Evolutionary conservation across 2,329 filamentous ascomycete species (phyloP), one percentile per base, ranked within the genome.

Genomic region (Mariannaea sp.): DNA sequence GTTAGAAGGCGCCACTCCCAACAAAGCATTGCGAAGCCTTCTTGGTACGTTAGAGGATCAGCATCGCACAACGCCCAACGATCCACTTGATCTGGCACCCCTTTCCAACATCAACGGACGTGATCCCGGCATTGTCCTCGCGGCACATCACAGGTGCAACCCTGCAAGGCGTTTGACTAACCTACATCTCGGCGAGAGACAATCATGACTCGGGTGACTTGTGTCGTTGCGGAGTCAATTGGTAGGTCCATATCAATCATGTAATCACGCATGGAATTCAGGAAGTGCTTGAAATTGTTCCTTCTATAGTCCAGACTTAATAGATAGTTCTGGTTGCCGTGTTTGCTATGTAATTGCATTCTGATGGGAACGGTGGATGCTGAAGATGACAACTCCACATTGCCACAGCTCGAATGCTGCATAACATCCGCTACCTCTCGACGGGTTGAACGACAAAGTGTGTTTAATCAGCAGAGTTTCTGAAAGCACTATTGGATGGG

Each of bases 31-130:
- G n/a, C n/a, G 48, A 26, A 41, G 35, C 32, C 29, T 44, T 17
- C 39, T 32, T 26, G 32, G 33, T 38, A 43, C 16, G 16, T 16
- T 36, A 22, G 50, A 53, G 14, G 48, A 19, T 36, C 14, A 40
- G 32, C 33, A 41, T 33, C 50, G 16, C 38, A 38, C 41, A 13
- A 46, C 40, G 33, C 35, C 38, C 24, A 10, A 29, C 35, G 45
- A 41, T 48, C 51, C 45, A 45, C 45, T 26, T 45, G 27, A 29
- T 27, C 41, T 8, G 40, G 40, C 33, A 32, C 30, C 33, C n/a
- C 44, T 27, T 26, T 45, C 16, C 27, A 33, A 22, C 39, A 33
- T 40, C 14, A 30, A 35, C 38, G 29, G n/a, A 19, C 22, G 16
- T 38, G 46, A 38, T 39, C 26, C 44, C 44, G 44, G 40, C 19